A percentile compares a stretch with the other conserved stretches of the same genome.
Evolutionary conservation across 169 alveolate genomes (phyloP).

Genomic region (Amoebophrya sp.): DNA sequence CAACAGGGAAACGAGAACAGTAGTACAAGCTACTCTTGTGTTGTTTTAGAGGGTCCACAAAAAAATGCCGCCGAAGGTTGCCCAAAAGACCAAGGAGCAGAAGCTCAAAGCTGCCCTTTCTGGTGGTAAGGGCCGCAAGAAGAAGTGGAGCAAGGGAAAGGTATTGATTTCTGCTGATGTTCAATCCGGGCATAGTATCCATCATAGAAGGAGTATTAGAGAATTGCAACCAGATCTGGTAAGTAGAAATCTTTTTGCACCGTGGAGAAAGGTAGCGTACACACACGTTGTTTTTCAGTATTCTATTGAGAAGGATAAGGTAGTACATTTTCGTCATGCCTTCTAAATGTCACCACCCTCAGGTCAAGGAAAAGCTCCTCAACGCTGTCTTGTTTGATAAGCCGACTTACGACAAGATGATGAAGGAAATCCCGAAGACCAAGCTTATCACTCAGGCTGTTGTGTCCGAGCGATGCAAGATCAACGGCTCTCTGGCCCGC

Average conservation of each 20-base stretch:
- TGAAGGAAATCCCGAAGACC: slow-evolving; percentile 82
- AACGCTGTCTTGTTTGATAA: slow-evolving; percentile 85
- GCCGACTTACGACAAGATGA: slow-evolving; percentile 78
- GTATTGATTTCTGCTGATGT: too few relatives aligned
- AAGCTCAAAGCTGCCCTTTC: slow-evolving; percentile 55
- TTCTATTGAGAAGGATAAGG: too few relatives aligned
- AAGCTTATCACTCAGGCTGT: slow-evolving; percentile 80
- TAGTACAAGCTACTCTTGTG: too few relatives aligned
- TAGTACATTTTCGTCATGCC: too few relatives aligned
- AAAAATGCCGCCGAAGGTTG: slow-evolving; percentile 52
- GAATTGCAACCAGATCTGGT: too few relatives aligned
- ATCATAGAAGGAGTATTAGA: too few relatives aligned
- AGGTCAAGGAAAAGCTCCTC: slow-evolving; percentile 85
- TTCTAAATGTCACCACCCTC: too few relatives aligned
- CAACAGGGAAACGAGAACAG: too few relatives aligned
- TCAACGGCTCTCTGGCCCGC: slow-evolving; percentile 49
- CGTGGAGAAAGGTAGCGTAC: too few relatives aligned
- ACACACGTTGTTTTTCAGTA: too few relatives aligned
- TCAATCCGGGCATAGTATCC: too few relatives aligned
- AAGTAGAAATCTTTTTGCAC: too few relatives aligned
- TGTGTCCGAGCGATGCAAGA: slow-evolving; percentile 79
- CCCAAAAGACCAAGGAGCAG: slow-evolving; percentile 52
- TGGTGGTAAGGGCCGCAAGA: slow-evolving; percentile 49
- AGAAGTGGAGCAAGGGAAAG: slow-evolving; percentile 57
- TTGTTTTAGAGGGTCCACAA: not conserved